Conservation (phyloP, 2,329 filamentous ascomycete species). For the Fusarium coicis region DNA sequence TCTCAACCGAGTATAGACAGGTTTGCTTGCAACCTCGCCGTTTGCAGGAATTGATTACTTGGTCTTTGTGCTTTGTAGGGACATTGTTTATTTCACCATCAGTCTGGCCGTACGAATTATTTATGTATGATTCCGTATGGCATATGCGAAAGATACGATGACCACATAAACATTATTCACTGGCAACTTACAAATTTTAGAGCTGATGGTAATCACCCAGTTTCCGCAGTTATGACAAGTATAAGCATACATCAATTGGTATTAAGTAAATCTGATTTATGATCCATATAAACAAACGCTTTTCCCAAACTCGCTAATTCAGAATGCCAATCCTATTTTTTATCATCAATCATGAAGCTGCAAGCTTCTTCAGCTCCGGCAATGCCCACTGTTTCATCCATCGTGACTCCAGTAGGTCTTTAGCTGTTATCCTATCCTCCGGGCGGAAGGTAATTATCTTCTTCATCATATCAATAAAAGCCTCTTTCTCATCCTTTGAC, state of each 20-base stretch:
- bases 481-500: slow-evolving; percentile 30
- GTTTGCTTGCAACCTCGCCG: no score
- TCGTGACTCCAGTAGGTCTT: slow-evolving; percentile 27
- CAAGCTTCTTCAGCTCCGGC: slow-evolving; percentile 28
- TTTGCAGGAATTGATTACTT: not conserved
- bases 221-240: not conserved
- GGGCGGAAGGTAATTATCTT: slow-evolving; percentile 33
- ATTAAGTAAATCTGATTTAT: not conserved
- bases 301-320: slow-evolving; percentile 29
- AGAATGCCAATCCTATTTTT: slow-evolving; percentile 8
- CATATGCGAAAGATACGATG: not conserved
- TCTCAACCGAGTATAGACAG: not conserved
- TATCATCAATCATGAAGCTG: slow-evolving; percentile 11
- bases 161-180: not conserved
- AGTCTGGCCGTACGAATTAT: not conserved
- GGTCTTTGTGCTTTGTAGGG: not conserved
- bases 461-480: slow-evolving; percentile 37
- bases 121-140: not conserved
- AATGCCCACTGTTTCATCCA: slow-evolving; percentile 39
- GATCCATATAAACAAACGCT: not conserved
- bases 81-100: not conserved
- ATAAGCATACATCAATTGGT: slow-evolving; percentile 1
- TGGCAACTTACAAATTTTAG: not conserved
- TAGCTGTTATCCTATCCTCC: slow-evolving; percentile 19
- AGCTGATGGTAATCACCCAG: not conserved